Conservation (phyloP, 495 filamentous ascomycete species). For the Xylaria curta region DNA sequence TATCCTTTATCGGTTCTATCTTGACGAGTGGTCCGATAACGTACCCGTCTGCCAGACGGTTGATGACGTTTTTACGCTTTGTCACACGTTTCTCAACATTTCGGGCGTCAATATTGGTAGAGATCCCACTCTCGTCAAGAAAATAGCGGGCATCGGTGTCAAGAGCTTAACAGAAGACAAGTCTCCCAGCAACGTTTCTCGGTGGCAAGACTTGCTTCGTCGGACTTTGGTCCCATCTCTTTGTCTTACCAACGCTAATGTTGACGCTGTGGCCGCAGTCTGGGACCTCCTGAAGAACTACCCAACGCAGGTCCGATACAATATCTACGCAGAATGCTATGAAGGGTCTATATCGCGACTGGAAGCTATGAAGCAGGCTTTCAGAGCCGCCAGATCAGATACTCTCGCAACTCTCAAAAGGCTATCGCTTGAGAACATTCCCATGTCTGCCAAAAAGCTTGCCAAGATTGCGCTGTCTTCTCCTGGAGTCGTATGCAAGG, state of each 20-base stretch:
- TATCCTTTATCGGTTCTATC: conserved; percentile 86
- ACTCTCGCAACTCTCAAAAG: conserved; percentile 84
- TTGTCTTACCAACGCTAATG: conserved; percentile 81
- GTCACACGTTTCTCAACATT: conserved; percentile 81
- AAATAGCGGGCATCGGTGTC: conserved; percentile 80
- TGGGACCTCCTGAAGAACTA: conserved; percentile 82
- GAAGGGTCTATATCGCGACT: conserved; percentile 74
- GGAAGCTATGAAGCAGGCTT: conserved; percentile 79
- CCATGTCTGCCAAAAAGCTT: conserved; percentile 79
- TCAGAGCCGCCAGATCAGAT: conserved; percentile 74
- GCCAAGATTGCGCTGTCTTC: conserved; percentile 87
- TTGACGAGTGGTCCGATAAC: conserved; percentile 96
- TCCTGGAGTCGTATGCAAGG: conserved; percentile 89
- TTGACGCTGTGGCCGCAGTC: conserved; percentile 81
- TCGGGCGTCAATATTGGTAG: conserved; percentile 87
- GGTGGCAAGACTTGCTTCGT: conserved; percentile 83
- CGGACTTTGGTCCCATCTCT: conserved; percentile 83
- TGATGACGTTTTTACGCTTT: conserved; percentile 89
- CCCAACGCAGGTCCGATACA: conserved; percentile 77
- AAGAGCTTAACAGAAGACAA: conserved; percentile 72
- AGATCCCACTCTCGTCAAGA: conserved; percentile 77
- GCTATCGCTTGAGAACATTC: conserved; percentile 82
- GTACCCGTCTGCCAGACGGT: conserved; percentile 87
- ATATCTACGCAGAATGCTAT: conserved; percentile 93
- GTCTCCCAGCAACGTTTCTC: conserved; percentile 68